These are phyloP conservation scores for Adansonia madagascariensis DNA, from an alignment of 441 rosid species.

Conservation along the genomic window DNA sequence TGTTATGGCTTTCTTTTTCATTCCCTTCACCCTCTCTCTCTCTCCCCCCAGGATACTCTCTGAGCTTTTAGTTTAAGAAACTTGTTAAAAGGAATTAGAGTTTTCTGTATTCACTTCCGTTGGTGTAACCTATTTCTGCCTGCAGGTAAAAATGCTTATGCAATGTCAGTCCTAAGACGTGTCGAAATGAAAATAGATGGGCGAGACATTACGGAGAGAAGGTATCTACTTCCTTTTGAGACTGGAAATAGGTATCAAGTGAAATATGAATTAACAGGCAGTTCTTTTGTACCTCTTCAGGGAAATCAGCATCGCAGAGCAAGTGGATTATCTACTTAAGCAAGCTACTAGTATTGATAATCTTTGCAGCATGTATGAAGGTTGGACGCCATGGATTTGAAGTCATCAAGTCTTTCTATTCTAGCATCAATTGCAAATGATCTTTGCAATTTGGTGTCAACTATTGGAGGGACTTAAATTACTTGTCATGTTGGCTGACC, in stretches of 20 bases:
- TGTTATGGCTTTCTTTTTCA: background rate
- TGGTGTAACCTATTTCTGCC: conserved; percentile 8
- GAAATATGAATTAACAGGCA: conserved; percentile 24
- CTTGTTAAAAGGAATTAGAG: background rate
- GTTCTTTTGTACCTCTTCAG: conserved; percentile 40
- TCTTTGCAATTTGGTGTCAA: conserved; percentile 17
- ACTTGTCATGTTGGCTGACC: conserved; percentile 16
- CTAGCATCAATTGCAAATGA: conserved; percentile 25
- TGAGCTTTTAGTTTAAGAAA: background rate
- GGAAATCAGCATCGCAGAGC: conserved; percentile 71
- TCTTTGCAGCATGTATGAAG: conserved; percentile 99
- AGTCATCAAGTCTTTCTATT: conserved; percentile 26
- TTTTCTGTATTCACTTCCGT: background rate
- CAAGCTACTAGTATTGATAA: conserved; percentile 86
- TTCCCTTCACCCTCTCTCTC: background rate
- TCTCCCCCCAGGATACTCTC: background rate
- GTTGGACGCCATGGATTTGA: conserved; percentile 99
- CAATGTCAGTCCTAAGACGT: conserved; percentile 78
- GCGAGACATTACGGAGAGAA: conserved; percentile 63
- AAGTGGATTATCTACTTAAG: conserved; percentile 86
- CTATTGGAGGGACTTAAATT: conserved; percentile 14
- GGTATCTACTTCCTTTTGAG: conserved; percentile 43
- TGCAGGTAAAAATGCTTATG: conserved; percentile 89
- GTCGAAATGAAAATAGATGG: conserved; percentile 93
- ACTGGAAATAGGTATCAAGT: background rate